Conservation (phyloP, 257 asterid species). For the Catharanthus roseus region DNA sequence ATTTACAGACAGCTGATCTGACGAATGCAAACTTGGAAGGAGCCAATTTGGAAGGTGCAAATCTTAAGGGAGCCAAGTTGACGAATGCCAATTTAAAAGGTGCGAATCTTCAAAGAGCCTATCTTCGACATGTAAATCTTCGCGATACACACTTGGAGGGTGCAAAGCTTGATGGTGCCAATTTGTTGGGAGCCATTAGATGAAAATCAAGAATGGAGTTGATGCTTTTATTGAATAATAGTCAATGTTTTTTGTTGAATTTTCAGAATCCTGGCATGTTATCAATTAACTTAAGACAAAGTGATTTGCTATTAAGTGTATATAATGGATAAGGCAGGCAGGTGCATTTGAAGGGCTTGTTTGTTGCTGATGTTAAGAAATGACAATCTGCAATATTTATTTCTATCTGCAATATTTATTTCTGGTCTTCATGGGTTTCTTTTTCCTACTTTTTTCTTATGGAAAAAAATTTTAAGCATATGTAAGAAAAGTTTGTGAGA, state of each 20-base stretch:
- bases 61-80: constrained; percentile 92
- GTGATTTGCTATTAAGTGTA: neutral
- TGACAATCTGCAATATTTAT: too few species aligned
- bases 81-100: constrained; percentile 82
- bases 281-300: neutral
- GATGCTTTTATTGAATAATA: neutral
- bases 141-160: constrained; percentile 80
- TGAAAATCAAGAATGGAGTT: constrained; percentile 17
- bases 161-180: constrained; percentile 85
- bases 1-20: constrained; percentile 93
- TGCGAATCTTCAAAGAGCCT: constrained; percentile 95
- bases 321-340: neutral
- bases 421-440: too few species aligned
- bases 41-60: constrained; percentile 96
- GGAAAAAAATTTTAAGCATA: too few species aligned
- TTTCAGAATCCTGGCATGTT: neutral
- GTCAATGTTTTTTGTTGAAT: neutral
- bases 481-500: too few species aligned
- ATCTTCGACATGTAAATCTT: constrained; percentile 79
- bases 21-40: constrained; percentile 98
- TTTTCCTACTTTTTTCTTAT: too few species aligned
- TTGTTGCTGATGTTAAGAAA: too few species aligned
- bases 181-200: constrained; percentile 74
- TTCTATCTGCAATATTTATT: too few species aligned
- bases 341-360: neutral